Conservation (phyloP, 1,284 basidiomycete genomes). For the Trichosporon sp. region DNA sequence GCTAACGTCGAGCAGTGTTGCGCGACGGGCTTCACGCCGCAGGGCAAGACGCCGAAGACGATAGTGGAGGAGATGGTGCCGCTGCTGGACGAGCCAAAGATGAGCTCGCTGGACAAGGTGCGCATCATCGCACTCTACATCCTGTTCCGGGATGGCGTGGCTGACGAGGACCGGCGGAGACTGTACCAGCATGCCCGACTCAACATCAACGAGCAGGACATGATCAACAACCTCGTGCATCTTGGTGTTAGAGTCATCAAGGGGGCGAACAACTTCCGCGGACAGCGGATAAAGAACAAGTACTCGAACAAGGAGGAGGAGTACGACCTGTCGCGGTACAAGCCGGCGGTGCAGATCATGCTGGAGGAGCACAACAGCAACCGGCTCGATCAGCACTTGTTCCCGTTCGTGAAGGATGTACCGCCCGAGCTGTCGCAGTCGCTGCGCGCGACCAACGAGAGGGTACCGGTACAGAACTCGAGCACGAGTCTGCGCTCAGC, state of each 20-base stretch:
- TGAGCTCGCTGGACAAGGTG: conserved; percentile 73
- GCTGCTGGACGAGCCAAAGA: conserved; percentile 73
- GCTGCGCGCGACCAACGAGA: conserved; percentile 5
- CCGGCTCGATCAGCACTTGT: conserved; percentile 69
- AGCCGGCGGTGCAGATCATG: conserved; percentile 75
- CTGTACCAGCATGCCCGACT: conserved; percentile 96
- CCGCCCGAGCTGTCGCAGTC: conserved; percentile 54
- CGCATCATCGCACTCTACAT: conserved; percentile 96
- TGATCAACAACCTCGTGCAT: conserved; percentile 78
- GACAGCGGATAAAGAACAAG: conserved; percentile 75
- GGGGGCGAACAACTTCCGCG: conserved; percentile 53
- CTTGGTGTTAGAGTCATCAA: conserved; percentile 73
- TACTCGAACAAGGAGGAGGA: conserved; percentile 65
- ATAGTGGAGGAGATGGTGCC: conserved; percentile 99
- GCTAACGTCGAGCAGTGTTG: conserved; percentile 94
- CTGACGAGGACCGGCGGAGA: conserved; percentile 90
- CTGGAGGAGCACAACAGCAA: conserved; percentile 78
- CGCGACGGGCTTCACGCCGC: conserved; percentile 79
- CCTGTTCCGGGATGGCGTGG: conserved; percentile 90
- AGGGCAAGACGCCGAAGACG: conserved; percentile 83
- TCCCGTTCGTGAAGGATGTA: conserved; percentile 87
- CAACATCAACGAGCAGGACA: conserved; percentile 83
- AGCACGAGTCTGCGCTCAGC: conserved; percentile 65
- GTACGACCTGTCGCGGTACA: conserved; percentile 92
- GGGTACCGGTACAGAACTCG: neutral